Evolutionary conservation across 306 rosid genomes (phyloP).

Genomic region (Cicer arietinum): DNA sequence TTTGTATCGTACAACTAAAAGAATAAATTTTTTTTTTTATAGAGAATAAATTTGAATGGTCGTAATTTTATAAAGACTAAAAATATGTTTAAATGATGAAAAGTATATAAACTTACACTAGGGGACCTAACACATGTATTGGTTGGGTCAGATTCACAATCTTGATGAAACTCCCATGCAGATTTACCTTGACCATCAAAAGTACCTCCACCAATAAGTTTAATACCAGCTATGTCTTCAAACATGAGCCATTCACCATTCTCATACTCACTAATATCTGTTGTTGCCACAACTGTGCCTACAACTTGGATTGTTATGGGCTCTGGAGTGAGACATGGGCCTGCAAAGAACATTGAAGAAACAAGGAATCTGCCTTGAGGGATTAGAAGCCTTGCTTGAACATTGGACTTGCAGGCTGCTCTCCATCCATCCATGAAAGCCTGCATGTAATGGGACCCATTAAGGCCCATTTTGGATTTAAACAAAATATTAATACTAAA

Average conservation of each 20-base stretch:
- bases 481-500: too few species aligned
- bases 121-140: constrained; percentile 58
- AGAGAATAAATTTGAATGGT: too few species aligned
- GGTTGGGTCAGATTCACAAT: constrained; percentile 41
- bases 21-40: too few species aligned
- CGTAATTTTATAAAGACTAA: too few species aligned
- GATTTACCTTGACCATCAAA: constrained; percentile 66
- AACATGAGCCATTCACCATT: constrained; percentile 77
- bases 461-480: neutral
- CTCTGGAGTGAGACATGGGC: constrained; percentile 62
- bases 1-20: too few species aligned
- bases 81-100: too few species aligned
- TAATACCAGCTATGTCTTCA: constrained; percentile 55
- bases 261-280: constrained; percentile 57
- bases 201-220: constrained; percentile 71
- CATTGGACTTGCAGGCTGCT: constrained; percentile 59
- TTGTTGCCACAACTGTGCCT: constrained; percentile 63
- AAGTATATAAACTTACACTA: constrained; percentile 53
- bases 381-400: constrained; percentile 59
- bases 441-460: constrained; percentile 43
- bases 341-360: constrained; percentile 62
- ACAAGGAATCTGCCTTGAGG: constrained; percentile 63
- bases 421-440: constrained; percentile 69
- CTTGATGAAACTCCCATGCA: neutral
- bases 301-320: constrained; percentile 64